phyloP scores from a whole-genome alignment of 306 rosid genomes.

The Sechiopsis laciniata region DNA sequence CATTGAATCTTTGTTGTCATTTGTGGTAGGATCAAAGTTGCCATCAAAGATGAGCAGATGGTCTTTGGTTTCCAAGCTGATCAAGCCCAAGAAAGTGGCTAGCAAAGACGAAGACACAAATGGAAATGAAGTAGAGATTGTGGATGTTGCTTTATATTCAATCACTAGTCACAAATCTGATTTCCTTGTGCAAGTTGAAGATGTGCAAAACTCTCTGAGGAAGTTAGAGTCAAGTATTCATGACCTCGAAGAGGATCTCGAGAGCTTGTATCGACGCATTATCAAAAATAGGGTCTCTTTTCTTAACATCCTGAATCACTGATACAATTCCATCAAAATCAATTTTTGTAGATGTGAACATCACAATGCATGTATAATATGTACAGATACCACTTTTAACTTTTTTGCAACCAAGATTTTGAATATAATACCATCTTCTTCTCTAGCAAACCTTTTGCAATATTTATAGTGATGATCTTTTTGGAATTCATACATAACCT shows the following conservation, averaged over 20 bases:
- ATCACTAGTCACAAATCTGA: slow-evolving; percentile 7
- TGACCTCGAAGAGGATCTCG: slow-evolving; percentile 23
- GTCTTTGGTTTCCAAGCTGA: too few species aligned
- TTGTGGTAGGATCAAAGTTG: too few species aligned
- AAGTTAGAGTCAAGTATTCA: slow-evolving; percentile 19
- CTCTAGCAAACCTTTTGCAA: neutral
- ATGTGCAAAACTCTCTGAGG: slow-evolving; percentile 1
- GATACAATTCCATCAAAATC: neutral
- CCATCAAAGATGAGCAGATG: too few species aligned
- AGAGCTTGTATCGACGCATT: slow-evolving; percentile 23
- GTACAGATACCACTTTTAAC: neutral
- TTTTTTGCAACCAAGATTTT: neutral
- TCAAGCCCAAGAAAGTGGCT: too few species aligned
- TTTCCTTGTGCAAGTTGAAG: slow-evolving; percentile 1
- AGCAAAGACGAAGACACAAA: too few species aligned
- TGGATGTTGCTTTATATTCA: slow-evolving; percentile 17
- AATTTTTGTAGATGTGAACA: slow-evolving; percentile 13
- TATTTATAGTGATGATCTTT: neutral
- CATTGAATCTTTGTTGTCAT: too few species aligned
- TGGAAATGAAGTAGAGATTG: slow-evolving; percentile 1
- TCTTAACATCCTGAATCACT: slow-evolving; percentile 32
- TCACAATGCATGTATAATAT: neutral
- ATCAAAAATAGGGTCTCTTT: slow-evolving; percentile 30
- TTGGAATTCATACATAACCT: neutral
- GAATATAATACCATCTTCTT: neutral